Evolutionary conservation across 2,329 filamentous ascomycete genomes (phyloP).

Genomic region (Magnaporthiopsis poae): DNA sequence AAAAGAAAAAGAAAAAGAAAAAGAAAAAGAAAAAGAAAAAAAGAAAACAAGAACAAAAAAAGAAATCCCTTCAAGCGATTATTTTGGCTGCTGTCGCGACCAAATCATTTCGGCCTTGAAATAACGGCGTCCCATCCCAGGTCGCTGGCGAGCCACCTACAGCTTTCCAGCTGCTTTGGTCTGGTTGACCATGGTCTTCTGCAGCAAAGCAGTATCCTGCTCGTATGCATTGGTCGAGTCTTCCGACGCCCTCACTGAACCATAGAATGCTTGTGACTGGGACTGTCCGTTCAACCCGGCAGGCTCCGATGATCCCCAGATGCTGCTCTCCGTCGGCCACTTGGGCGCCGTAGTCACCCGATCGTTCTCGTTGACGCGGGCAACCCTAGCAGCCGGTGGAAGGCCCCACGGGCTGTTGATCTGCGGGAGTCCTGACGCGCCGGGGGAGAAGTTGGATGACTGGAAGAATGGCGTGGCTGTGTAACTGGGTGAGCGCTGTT

Average conservation of each 20-base stretch:
- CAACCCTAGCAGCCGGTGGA: conserved; percentile 8
- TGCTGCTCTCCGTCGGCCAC: conserved; percentile 15
- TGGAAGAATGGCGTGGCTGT: conserved; percentile 14
- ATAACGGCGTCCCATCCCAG: no score
- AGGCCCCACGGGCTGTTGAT: conserved; percentile 24
- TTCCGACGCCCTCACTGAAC: neutral
- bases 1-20: neutral
- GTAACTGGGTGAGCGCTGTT: conserved; percentile 1
- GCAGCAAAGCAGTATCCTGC: neutral
- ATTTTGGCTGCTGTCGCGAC: neutral
- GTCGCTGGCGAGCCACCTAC: neutral
- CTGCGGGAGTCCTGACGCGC: conserved; percentile 21
- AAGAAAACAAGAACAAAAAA: no score
- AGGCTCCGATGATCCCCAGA: conserved; percentile 12
- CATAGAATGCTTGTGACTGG: neutral
- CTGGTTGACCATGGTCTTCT: neutral
- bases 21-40: no score
- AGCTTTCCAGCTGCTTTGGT: neutral
- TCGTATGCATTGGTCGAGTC: neutral
- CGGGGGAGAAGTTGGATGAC: conserved; percentile 19
- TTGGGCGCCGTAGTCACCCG: conserved; percentile 1
- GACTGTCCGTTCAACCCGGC: neutral
- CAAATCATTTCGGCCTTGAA: neutral
- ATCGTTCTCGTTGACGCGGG: neutral
- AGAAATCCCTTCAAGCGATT: no score